phyloP scores from a whole-genome alignment of 352 stramenopile genomes.

The Phytophthora pistaciae region DNA sequence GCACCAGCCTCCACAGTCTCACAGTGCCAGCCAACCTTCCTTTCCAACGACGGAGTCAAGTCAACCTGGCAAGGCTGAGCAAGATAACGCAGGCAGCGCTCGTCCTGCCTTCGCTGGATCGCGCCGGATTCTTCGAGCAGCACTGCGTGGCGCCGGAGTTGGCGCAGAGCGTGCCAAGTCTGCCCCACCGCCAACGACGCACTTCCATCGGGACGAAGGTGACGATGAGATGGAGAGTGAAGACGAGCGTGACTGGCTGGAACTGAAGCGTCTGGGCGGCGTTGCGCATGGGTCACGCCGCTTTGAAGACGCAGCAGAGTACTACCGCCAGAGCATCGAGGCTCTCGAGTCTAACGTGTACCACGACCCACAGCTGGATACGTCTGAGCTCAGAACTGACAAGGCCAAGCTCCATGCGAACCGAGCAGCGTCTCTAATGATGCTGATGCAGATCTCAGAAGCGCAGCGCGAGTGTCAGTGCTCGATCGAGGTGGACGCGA shows the following conservation, averaged over 20 bases:
- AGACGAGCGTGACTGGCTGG: conserved; percentile 59
- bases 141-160: conserved; percentile 30
- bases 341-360: conserved; percentile 51
- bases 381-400: conserved; percentile 59
- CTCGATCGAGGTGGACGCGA: conserved; percentile 72
- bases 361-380: conserved; percentile 42
- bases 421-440: conserved; percentile 80
- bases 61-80: conserved; percentile 14
- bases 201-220: conserved; percentile 10
- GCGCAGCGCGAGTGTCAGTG: conserved; percentile 72
- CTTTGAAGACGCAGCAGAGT: conserved; percentile 68
- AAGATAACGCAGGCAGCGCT: neutral
- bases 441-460: conserved; percentile 77
- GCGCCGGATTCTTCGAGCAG: conserved; percentile 44
- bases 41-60: neutral
- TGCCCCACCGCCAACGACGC: conserved; percentile 11
- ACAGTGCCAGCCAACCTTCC: neutral
- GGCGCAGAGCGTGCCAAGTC: conserved; percentile 22
- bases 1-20: neutral
- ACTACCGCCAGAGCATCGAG: conserved; percentile 65
- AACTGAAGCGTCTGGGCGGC: conserved; percentile 71
- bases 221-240: conserved; percentile 44
- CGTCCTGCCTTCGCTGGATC: conserved; percentile 32
- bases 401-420: conserved; percentile 88
- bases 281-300: conserved; percentile 47